phyloP scores from a whole-genome alignment of 2,329 filamentous ascomycete species.

The Fusarium annulatum region DNA sequence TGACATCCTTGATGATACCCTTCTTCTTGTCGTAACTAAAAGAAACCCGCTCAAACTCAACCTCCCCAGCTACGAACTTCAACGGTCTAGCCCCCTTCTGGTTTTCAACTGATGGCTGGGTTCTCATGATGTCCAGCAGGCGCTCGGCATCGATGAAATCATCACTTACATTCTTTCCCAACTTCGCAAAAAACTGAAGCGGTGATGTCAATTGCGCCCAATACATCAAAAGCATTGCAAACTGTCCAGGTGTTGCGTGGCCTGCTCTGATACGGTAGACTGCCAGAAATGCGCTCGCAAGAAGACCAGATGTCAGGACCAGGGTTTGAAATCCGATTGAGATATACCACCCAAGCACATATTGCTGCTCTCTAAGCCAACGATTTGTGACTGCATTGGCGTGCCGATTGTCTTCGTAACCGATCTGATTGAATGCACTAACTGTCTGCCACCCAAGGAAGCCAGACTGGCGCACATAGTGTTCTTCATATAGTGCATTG shows the following conservation, averaged over 20 bases:
- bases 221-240: conserved; percentile 78
- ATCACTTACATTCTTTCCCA: conserved; percentile 66
- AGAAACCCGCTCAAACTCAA: conserved; percentile 65
- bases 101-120: conserved; percentile 65
- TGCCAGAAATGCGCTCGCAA: conserved; percentile 70
- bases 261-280: conserved; percentile 74
- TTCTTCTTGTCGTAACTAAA: conserved; percentile 72
- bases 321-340: conserved; percentile 68
- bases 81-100: conserved; percentile 62
- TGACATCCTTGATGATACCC: conserved; percentile 65
- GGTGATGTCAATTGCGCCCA: conserved; percentile 79
- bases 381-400: conserved; percentile 59
- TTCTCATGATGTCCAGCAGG: conserved; percentile 68
- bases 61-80: conserved; percentile 62
- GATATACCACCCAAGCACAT: conserved; percentile 58
- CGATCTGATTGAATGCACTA: conserved; percentile 68
- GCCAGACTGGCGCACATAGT: conserved; percentile 65
- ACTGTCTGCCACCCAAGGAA: conserved; percentile 70
- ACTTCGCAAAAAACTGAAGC: conserved; percentile 73
- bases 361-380: conserved; percentile 53
- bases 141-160: conserved; percentile 69
- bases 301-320: conserved; percentile 75
- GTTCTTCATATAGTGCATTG: conserved; percentile 65
- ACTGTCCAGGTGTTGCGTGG: conserved; percentile 71
- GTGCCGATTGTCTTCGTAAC: conserved; percentile 66